Conservation (phyloP, 768 basidiomycete genomes). For the Lentinus tigrinus region DNA sequence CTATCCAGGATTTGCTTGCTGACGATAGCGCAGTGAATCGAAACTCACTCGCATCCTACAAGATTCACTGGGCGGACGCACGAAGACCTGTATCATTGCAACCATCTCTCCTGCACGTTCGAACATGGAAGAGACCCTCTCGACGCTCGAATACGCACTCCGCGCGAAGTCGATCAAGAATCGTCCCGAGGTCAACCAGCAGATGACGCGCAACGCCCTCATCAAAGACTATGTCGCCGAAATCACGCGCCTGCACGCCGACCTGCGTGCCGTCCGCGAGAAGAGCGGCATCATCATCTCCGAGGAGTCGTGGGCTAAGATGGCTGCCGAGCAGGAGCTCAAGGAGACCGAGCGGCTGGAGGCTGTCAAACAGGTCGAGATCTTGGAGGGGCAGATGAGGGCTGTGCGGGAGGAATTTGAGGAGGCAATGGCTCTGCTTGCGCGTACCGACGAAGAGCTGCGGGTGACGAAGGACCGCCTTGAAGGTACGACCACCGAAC, state of each 20-base stretch:
- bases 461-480: constrained; percentile 58
- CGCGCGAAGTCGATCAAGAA: constrained; percentile 95
- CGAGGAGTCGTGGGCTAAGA: constrained; percentile 85
- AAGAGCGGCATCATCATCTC: constrained; percentile 96
- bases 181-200: constrained; percentile 92
- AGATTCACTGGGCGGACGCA: constrained; percentile 97
- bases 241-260: constrained; percentile 89
- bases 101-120: constrained; percentile 92
- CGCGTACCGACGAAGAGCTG: constrained; percentile 75
- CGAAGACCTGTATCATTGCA: constrained; percentile 97
- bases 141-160: constrained; percentile 94
- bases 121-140: constrained; percentile 96
- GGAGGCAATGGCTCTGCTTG: constrained; percentile 76
- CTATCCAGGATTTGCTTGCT: neutral
- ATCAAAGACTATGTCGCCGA: constrained; percentile 92
- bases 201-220: constrained; percentile 88
- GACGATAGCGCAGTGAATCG: constrained; percentile 68
- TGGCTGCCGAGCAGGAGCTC: constrained; percentile 74
- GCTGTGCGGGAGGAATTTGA: constrained; percentile 89
- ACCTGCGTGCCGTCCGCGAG: constrained; percentile 87
- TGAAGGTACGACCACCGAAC: constrained; percentile 45
- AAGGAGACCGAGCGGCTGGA: constrained; percentile 78
- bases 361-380: constrained; percentile 76
- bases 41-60: constrained; percentile 96
- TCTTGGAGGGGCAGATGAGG: constrained; percentile 79